Percentiles rank a stretch among this genome's conserved stretches.
Evolutionary conservation across 2,329 filamentous ascomycete genomes (phyloP).

Genomic region (Neopestalotiopsis rosae): DNA sequence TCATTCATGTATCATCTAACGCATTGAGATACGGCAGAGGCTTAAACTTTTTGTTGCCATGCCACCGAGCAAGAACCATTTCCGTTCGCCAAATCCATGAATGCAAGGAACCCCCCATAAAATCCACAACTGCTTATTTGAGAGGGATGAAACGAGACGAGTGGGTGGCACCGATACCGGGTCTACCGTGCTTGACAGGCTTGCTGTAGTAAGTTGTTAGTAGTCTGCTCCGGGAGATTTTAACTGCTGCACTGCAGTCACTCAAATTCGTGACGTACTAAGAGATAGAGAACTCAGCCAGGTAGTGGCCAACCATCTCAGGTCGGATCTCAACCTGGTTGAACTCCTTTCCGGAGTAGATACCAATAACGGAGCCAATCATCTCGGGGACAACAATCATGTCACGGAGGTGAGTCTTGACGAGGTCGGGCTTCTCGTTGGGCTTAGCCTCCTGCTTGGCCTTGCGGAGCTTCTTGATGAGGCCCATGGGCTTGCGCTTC

Average conservation of each 20-base stretch:
- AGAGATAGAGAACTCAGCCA: slow-evolving; percentile 99
- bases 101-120: slow-evolving; percentile 60
- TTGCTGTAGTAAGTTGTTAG: slow-evolving; percentile 73
- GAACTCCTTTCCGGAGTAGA: slow-evolving; percentile 99
- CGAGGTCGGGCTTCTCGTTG: slow-evolving; percentile 99
- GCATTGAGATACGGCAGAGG: slow-evolving; percentile 47
- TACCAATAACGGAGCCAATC: slow-evolving; percentile 97
- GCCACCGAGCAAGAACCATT: slow-evolving; percentile 56
- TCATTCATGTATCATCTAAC: slow-evolving; percentile 52
- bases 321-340: slow-evolving; percentile 99
- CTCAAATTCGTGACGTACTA: slow-evolving; percentile 72
- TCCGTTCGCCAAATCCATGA: slow-evolving; percentile 65
- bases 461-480: slow-evolving; percentile 99
- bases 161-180: slow-evolving; percentile 99
- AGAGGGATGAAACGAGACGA: slow-evolving; percentile 99
- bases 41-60: slow-evolving; percentile 34
- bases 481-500: slow-evolving; percentile 99
- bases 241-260: too few species aligned
- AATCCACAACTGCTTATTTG: slow-evolving; percentile 81
- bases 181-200: slow-evolving; percentile 99
- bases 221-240: neutral
- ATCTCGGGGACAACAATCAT: slow-evolving; percentile 99
- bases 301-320: slow-evolving; percentile 99
- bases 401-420: slow-evolving; percentile 99
- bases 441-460: slow-evolving; percentile 98